phyloP scores from a whole-genome alignment of 2,329 filamentous ascomycete genomes.

The Coniochaeta prunicola region DNA sequence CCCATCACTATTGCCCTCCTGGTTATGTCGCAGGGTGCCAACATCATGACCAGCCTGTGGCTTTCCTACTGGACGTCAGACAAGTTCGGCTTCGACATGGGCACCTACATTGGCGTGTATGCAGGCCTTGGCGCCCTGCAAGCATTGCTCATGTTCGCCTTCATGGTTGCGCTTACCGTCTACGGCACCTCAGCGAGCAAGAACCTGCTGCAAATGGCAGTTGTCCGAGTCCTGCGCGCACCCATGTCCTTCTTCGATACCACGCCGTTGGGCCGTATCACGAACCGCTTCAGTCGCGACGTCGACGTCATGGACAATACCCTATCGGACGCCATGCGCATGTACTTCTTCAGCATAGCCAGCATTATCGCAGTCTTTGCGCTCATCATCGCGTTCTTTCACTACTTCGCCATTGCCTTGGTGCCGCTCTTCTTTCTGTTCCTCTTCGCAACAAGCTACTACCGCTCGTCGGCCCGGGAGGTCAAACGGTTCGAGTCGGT shows the following conservation, averaged over 20 bases:
- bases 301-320: slow-evolving; percentile 96
- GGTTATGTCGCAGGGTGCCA: slow-evolving; percentile 69
- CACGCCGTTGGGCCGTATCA: slow-evolving; percentile 88
- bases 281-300: slow-evolving; percentile 92
- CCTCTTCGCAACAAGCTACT: slow-evolving; percentile 77
- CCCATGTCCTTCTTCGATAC: slow-evolving; percentile 96
- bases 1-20: slow-evolving; percentile 58
- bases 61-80: slow-evolving; percentile 88
- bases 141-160: slow-evolving; percentile 69
- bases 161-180: slow-evolving; percentile 70
- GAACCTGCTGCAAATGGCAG: slow-evolving; percentile 71
- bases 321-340: slow-evolving; percentile 79
- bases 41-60: slow-evolving; percentile 86
- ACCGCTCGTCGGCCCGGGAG: slow-evolving; percentile 83
- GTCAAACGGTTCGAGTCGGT: slow-evolving; percentile 92
- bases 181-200: slow-evolving; percentile 77
- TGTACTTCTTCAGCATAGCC: slow-evolving; percentile 81
- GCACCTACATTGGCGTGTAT: slow-evolving; percentile 65
- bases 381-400: slow-evolving; percentile 90
- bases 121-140: slow-evolving; percentile 66
- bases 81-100: slow-evolving; percentile 60
- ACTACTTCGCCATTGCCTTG: slow-evolving; percentile 67
- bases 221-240: slow-evolving; percentile 65
- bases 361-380: slow-evolving; percentile 80
- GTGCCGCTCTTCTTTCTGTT: slow-evolving; percentile 67